Base-by-base conservation (phyloP, 1,284 basidiomycete species). In the Vanrija sp. region DNA sequence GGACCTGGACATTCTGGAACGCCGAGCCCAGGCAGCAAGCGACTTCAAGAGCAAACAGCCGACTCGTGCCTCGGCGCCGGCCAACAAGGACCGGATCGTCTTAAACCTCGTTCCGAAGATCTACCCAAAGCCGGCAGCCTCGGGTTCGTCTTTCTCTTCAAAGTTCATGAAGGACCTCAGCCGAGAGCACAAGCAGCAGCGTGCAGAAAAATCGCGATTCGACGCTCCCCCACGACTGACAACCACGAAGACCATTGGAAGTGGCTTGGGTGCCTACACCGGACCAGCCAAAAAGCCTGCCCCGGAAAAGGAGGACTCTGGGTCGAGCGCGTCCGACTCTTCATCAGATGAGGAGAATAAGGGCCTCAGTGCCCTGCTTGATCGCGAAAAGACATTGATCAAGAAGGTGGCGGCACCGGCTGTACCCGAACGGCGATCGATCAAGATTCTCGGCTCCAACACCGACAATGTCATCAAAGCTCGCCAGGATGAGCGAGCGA, bases 381-480 rank as follows among this genome's bases (percentile, higher is more conserved):
- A 83, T 83, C 1, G 59, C 57, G 24, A 63, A 67, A 41, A 67
- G 63, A 20, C 58, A 59, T n/a, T 45, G 48, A 53, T 52, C 12
- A 81, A 80, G 56, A 77, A 57, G 80, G n/a, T n/a, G n/a, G 31
- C 31, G 12, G 31, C 12, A 31, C 31, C 31, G 1, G 31, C 31
- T 6, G 49, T 22, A 67, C 72, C 9, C 6, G 82, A 84, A 63
- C 82, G 83, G 24, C 82, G 89, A 35, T 82, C 85, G 64, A 82
- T 91, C 63, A 86, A 85, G 75, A 78, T 86, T 41, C 69, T 91
- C 43, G 53, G 48, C 0, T 20, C 85, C 87, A 44, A 76, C 35
- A 41, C 43, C 1, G 73, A 70, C 36, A 71, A 78, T 49, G 51
- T 45, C 19, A 35, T 55, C 8, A 37, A 31, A 12, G 20, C 61